Base-by-base conservation (phyloP, 2,329 filamentous ascomycete genomes). In the Colletotrichum sp. region DNA sequence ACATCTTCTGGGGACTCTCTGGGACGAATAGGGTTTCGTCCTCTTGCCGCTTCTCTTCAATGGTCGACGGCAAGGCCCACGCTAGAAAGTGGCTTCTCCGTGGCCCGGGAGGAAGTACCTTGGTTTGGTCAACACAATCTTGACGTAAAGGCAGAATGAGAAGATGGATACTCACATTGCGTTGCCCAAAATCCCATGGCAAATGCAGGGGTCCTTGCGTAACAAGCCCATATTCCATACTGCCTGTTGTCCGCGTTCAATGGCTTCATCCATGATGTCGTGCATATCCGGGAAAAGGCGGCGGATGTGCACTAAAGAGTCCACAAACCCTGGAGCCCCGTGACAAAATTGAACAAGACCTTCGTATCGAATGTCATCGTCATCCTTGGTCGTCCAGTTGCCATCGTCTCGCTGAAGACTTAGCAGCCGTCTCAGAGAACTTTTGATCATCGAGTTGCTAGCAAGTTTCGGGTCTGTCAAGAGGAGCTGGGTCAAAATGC, bases 401-500 rank as follows among this genome's bases (percentile, higher is more conserved):
- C 93, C 92, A 76, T 88, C 90, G 4, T 88, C 85, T 65, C 87
- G 88, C 80, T 95, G 93, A 76, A 90, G 86, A 32, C 88, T 88
- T 3, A 95, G 85, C 12, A 95, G 80, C 10, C 87, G 86, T 2
- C 86, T 85, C 5, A 95, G 80, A 76, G 90, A 87, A 5, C 94
- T 83, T 64, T 87, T 86, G 4, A 84, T 83, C 78, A 91, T 87
- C 5, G 94, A 83, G 65, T 88, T 86, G 3, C 86, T 81, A 2
- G 92, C 91, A 77, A 90, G 86, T 8, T 85, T 83, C 1, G 91
- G 89, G 70, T 89, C 88, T 3, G 91, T 91, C 22, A 90, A 85
- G 2, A 94, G 87, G 12, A 94, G 85, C 81, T 95, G 93, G 15
- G 91, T 92, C 74, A 95, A 88, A 81, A 94, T 94, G 6, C 93